Conservation (phyloP, 2,329 filamentous ascomycete genomes). For the Colletotrichum musicola region DNA sequence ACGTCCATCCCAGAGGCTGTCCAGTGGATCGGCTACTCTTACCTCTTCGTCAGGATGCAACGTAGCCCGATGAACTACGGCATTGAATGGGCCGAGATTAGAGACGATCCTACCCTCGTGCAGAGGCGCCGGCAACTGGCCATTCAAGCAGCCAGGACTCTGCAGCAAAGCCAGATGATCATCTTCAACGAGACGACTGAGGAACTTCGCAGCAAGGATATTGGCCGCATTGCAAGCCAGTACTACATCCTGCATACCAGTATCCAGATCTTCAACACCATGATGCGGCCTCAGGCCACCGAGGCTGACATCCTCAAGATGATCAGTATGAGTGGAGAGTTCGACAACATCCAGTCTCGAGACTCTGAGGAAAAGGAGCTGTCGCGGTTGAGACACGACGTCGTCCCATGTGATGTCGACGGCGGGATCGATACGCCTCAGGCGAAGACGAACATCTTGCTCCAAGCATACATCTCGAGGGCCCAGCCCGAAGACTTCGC, state of each 20-base stretch:
- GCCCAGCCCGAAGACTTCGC: constrained; percentile 94
- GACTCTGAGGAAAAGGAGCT: constrained; percentile 93
- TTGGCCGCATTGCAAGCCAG: constrained; percentile 96
- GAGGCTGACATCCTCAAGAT: constrained; percentile 95
- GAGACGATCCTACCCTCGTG: constrained; percentile 89
- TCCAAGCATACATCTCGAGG: constrained; percentile 94
- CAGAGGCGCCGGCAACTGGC: constrained; percentile 87
- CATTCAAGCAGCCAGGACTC: constrained; percentile 86
- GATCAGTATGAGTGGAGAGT: constrained; percentile 98
- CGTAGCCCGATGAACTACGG: constrained; percentile 92
- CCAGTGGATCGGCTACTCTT: constrained; percentile 98
- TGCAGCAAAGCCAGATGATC: constrained; percentile 98
- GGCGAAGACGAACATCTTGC: constrained; percentile 93
- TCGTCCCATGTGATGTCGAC: constrained; percentile 82
- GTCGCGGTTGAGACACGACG: constrained; percentile 76
- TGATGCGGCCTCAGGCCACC: constrained; percentile 88
- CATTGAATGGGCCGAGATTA: constrained; percentile 92
- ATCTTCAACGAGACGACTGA: constrained; percentile 97
- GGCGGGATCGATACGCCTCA: constrained; percentile 79
- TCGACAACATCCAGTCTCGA: constrained; percentile 94
- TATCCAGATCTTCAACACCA: constrained; percentile 94
- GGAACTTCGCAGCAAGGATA: constrained; percentile 92
- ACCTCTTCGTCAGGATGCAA: constrained; percentile 96
- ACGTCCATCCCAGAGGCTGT: constrained; percentile 94
- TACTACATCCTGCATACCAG: constrained; percentile 95